Base-by-base conservation (phyloP, 2,329 filamentous ascomycete genomes). In the Purpureocillium lavendulum region DNA sequence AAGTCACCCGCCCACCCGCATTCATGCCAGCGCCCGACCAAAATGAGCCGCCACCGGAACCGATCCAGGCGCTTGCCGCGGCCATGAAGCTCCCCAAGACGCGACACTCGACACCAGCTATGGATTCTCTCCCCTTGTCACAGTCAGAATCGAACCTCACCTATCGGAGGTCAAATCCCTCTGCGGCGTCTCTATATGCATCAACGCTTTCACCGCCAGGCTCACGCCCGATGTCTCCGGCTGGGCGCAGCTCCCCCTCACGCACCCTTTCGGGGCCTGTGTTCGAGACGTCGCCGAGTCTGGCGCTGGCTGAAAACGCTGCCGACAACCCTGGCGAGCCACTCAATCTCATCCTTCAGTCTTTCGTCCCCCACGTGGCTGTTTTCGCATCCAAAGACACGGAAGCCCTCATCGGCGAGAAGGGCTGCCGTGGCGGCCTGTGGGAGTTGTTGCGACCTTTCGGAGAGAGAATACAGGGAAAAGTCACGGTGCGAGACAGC, bases 401-500 rank as follows among this genome's bases (percentile, higher is more conserved):
- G 1, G 84, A 96, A 55, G 75, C 82, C 41, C 64, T 98, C 42
- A 73, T 88, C 40, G 73, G 71, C 43, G 80, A 84, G 47, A 98
- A 98, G 63, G 94, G 94, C 0, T 86, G 97, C 49, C 69, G 77
- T 30, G 74, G 80, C 33, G 89, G 90, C 0, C 70, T 98, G 36
- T 82, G 88, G 69, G 85, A 94, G 59, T 67, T 98, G 17, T 65
- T 98, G 40, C 73, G 90, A 37, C 90, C 92, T 0, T 98, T 94
- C 65, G 92, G 92, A 24, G 92, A 98, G 62, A 77, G 73, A 13
- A 75, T 97, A 1, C 77, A 83, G 36, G 92, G 92, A 24, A 94
- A 92, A 55, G 83, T 98, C 38, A 85, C 85, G 4, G 82, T 97
- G 40, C 73, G 92, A 51, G 92, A 98, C 62, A 96, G 89, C 56